Evolutionary conservation across 306 rosid species (phyloP).

Genomic region (Gleditsia sinensis): DNA sequence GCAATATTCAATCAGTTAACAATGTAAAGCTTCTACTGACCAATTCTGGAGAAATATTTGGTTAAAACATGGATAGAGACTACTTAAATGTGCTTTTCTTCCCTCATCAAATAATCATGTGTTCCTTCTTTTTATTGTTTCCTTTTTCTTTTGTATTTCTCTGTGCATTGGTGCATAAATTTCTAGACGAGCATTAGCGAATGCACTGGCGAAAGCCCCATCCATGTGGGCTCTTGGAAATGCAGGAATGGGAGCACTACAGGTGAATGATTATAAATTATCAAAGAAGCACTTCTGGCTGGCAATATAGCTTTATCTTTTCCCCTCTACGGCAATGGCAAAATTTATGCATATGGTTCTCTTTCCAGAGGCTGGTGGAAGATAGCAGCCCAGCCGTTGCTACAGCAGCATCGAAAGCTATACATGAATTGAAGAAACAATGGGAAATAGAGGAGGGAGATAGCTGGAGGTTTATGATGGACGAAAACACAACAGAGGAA

Average conservation of each 20-base stretch:
- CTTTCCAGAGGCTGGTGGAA: slow-evolving; percentile 78
- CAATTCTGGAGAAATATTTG: slow-evolving; percentile 20
- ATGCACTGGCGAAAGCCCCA: slow-evolving; percentile 91
- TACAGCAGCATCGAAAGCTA: slow-evolving; percentile 77
- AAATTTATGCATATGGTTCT: slow-evolving; percentile 23
- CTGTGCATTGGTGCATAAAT: slow-evolving; percentile 11
- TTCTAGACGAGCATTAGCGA: slow-evolving; percentile 76
- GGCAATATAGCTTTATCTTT: neutral
- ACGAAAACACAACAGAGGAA: slow-evolving; percentile 45
- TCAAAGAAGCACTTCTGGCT: neutral
- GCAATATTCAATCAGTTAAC: slow-evolving; percentile 13
- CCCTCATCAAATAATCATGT: neutral
- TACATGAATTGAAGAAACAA: slow-evolving; percentile 84
- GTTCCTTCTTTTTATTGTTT: neutral
- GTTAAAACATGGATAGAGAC: neutral
- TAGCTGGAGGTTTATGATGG: slow-evolving; percentile 83
- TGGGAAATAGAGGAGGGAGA: slow-evolving; percentile 94
- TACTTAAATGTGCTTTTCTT: neutral
- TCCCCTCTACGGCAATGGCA: neutral
- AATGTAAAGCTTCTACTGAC: neutral
- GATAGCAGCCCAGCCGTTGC: slow-evolving; percentile 81
- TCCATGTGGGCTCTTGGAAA: slow-evolving; percentile 98
- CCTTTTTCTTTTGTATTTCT: no score
- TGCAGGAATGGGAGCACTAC: slow-evolving; percentile 98
- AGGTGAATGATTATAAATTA: slow-evolving; percentile 49